These are phyloP conservation scores for Dioscorea zingiberensis DNA, from an alignment of 106 monocot species.

Conservation along the genomic window DNA sequence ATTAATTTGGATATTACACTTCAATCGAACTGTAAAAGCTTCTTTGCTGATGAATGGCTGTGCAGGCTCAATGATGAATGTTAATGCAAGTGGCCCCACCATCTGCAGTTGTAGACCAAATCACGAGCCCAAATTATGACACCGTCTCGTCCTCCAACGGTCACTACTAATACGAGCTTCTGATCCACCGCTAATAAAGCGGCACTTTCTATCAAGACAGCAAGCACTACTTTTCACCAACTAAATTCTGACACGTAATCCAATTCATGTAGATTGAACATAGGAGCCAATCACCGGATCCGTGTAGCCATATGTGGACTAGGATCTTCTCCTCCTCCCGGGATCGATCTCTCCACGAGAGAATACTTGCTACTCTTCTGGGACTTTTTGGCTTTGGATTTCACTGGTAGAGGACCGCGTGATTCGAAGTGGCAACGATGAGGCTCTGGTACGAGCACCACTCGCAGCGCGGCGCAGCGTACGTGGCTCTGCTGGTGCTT, in stretches of 20 bases:
- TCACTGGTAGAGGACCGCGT: background rate
- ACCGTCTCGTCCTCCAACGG: background rate
- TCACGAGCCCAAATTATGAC: background rate
- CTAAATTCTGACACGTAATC: background rate
- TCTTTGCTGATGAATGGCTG: no score
- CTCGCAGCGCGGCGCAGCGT: slow-evolving; percentile 12
- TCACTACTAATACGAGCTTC: no score
- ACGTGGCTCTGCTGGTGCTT: slow-evolving; percentile 33
- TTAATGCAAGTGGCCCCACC: background rate
- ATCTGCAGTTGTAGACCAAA: no score
- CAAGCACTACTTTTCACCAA: background rate
- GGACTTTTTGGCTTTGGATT: background rate
- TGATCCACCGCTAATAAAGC: no score
- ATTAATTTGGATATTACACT: no score
- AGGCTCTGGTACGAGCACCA: slow-evolving; percentile 18
- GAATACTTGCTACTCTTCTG: no score
- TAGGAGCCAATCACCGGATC: no score
- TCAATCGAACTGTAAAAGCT: no score
- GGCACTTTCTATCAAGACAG: background rate
- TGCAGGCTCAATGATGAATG: background rate
- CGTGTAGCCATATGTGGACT: no score
- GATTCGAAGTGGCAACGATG: background rate
- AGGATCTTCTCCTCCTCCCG: no score
- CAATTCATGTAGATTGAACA: no score
- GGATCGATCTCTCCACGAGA: no score